Evolutionary conservation across 2,329 filamentous ascomycete genomes (phyloP), one percentile per base, ranked within the genome.

Genomic region (Amauroascus verrucosus): DNA sequence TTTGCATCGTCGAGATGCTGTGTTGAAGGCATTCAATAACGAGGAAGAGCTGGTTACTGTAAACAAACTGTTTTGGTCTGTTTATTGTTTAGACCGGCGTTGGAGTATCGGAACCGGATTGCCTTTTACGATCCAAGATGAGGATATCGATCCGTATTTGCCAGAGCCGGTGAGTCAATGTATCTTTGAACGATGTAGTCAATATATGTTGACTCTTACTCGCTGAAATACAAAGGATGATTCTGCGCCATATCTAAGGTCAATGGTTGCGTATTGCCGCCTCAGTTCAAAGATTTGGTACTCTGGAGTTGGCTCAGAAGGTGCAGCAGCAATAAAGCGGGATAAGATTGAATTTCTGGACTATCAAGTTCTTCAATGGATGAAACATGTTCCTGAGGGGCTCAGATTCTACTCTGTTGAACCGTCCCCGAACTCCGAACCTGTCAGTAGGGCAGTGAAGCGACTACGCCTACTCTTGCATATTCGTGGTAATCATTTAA

Each of bases 21-120:
- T 95, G 54, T 72, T 82, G 51, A 80, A 79, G 54, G 74, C 76
- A 16, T 87, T 91, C 45, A 70, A 76, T 6, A 80, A 85, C 58
- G 82, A 86, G 43, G 75, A 81, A 40, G 85, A 89, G 57, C 79
- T 86, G 47, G 75, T 77, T 48, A 77, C 81, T 48, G 82, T 85
- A 0, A 76, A 86, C 26, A 80, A 84, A 48, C 80, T 87, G 13
- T 95, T 94, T 67, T 96, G 88, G 90, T 82, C 85, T 1, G 82
- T 89, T 16, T 95, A 93, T 63, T 83, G 89, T 3, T 74, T 95
- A 37, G 90, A 95, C 65, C 77, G 88, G 37, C 78, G 89, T 48
- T 95, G 88, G 88, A 88, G 85, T 58, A 88, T 95, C 61, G 86
- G 85, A n/a, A 90, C 87, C 0, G 89, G 89, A 0, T 77, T 95